phyloP scores from a whole-genome alignment of 495 filamentous ascomycete species.

The Cercophora samala region DNA sequence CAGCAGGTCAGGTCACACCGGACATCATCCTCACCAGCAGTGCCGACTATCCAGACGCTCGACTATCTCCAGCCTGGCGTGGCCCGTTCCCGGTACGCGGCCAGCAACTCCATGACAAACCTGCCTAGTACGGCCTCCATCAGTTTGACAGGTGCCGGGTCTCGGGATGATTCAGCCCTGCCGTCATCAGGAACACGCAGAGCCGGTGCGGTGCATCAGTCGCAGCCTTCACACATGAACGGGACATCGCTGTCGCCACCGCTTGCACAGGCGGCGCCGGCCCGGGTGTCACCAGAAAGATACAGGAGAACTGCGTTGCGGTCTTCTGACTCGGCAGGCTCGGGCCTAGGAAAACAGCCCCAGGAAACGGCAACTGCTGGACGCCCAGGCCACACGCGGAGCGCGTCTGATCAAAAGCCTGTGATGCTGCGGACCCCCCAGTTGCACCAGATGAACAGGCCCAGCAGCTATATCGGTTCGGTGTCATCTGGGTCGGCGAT shows the following conservation, averaged over 20 bases:
- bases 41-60: conserved; percentile 50
- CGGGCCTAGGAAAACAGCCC: conserved; percentile 25
- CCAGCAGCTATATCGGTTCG: conserved; percentile 46
- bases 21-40: conserved; percentile 63
- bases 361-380: conserved; percentile 33
- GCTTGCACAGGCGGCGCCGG: conserved; percentile 35
- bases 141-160: conserved; percentile 16
- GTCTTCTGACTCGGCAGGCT: conserved; percentile 39
- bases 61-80: conserved; percentile 43
- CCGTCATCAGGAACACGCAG: conserved; percentile 26
- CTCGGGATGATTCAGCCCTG: conserved; percentile 36
- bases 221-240: conserved; percentile 33
- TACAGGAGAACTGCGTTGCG: conserved; percentile 51
- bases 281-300: conserved; percentile 51
- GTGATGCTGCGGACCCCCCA: conserved; percentile 29
- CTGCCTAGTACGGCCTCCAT: conserved; percentile 32
- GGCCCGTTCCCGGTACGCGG: conserved; percentile 54
- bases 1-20: conserved; percentile 67
- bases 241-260: conserved; percentile 34
- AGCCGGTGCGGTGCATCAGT: conserved; percentile 28
- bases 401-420: conserved; percentile 29
- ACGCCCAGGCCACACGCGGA: conserved; percentile 42
- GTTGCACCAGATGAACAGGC: conserved; percentile 33
- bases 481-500: conserved; percentile 36
- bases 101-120: conserved; percentile 55